Conservation (phyloP, 139 green algal genomes). For the Chlorella sp. region DNA sequence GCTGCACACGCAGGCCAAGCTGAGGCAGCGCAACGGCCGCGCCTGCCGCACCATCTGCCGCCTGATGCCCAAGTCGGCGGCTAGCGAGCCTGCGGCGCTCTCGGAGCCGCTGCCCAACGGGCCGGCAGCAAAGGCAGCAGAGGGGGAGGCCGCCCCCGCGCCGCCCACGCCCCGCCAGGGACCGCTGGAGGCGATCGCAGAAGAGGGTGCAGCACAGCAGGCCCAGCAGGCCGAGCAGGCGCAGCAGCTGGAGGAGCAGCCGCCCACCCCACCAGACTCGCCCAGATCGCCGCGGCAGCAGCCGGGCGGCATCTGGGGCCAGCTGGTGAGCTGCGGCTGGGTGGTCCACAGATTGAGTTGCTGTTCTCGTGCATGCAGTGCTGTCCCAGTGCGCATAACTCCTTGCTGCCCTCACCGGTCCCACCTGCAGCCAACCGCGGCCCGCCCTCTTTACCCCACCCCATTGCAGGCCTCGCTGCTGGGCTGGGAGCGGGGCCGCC, state of each 20-base stretch:
- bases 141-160: not conserved
- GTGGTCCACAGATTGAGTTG: not conserved
- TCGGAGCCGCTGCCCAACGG: not conserved
- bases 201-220: not conserved
- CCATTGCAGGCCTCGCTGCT: constrained; percentile 13
- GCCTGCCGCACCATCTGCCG: constrained; percentile 22
- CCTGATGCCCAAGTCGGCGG: not conserved
- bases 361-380: too few species aligned
- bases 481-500: not conserved
- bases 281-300: not conserved
- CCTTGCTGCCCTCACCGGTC: too few species aligned
- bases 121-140: not conserved
- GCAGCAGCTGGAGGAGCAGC: too few species aligned
- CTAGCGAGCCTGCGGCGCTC: not conserved
- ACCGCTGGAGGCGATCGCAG: not conserved
- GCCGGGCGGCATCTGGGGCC: not conserved
- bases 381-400: too few species aligned
- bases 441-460: too few species aligned
- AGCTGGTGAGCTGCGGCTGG: not conserved
- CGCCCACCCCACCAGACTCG: not conserved
- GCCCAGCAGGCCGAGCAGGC: too few species aligned
- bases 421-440: too few species aligned
- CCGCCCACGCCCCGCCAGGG: not conserved
- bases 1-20: constrained; percentile 3
- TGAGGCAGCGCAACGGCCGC: not conserved